Evolutionary conservation across 139 green algal species (phyloP).

Genomic region (Closterium sp.): DNA sequence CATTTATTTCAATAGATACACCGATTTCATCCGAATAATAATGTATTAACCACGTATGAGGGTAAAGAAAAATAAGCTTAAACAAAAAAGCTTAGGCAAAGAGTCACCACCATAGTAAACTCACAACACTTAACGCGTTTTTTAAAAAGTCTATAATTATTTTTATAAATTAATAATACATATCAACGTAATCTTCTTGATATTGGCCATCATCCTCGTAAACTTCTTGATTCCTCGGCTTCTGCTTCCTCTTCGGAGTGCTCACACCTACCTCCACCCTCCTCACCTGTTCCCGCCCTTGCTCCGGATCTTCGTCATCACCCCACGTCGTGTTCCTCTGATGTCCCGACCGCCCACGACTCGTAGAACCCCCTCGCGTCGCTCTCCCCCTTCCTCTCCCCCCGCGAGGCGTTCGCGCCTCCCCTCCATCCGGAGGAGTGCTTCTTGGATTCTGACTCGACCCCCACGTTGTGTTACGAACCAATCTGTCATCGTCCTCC

Average conservation of each 20-base stretch:
- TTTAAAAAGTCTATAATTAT: background rate
- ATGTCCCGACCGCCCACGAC: background rate
- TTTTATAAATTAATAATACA: background rate
- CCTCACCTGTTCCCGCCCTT: background rate
- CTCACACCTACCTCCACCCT: background rate
- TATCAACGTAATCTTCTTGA: background rate
- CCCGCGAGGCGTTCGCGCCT: background rate
- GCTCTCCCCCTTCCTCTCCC: background rate
- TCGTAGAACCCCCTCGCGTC: background rate
- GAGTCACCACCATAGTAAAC: too few species aligned
- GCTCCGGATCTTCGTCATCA: background rate
- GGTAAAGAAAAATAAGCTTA: too few species aligned
- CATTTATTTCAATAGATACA: too few species aligned
- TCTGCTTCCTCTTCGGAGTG: background rate
- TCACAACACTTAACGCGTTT: too few species aligned
- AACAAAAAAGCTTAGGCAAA: too few species aligned
- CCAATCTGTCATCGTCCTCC: background rate
- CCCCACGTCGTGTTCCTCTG: background rate
- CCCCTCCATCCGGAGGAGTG: background rate
- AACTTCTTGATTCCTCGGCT: background rate
- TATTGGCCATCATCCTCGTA: background rate
- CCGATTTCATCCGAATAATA: too few species aligned
- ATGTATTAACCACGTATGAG: too few species aligned
- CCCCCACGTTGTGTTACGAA: background rate
- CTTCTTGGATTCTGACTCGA: background rate